A percentile compares a stretch with the other conserved stretches of the same genome.
phyloP scores from a whole-genome alignment of 192 early-diverging fungal species.

The Entomortierella chlamydospora region DNA sequence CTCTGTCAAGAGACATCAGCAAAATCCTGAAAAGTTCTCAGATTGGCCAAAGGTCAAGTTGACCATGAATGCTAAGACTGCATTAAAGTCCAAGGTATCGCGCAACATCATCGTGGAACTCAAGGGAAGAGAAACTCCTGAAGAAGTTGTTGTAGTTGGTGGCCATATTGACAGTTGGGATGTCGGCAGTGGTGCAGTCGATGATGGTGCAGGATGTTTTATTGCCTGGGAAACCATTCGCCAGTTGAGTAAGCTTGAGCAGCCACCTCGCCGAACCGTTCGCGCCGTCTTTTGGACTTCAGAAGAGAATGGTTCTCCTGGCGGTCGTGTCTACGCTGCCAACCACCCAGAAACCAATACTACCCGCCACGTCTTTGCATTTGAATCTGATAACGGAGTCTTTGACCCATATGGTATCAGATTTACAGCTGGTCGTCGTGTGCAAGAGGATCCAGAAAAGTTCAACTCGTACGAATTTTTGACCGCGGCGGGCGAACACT shows the following conservation, averaged over 20 bases:
- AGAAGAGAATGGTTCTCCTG: conserved; percentile 68
- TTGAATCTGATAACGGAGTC: conserved; percentile 72
- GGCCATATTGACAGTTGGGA: conserved; percentile 66
- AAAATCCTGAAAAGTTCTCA: conserved; percentile 31
- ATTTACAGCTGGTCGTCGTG: conserved; percentile 45
- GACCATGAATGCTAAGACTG: conserved; percentile 56
- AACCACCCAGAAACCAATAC: conserved; percentile 51
- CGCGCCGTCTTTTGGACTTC: conserved; percentile 73
- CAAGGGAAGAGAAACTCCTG: conserved; percentile 57
- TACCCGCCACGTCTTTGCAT: conserved; percentile 62
- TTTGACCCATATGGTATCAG: conserved; percentile 71
- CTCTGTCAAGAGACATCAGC: conserved; percentile 53
- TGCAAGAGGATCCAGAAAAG: conserved; percentile 2
- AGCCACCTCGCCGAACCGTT: conserved; percentile 62
- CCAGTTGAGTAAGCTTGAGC: conserved; percentile 31
- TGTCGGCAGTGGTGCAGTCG: conserved; percentile 67
- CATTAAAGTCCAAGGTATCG: conserved; percentile 55
- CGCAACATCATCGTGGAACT: conserved; percentile 69
- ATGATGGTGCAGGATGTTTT: conserved; percentile 71
- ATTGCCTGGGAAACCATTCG: conserved; percentile 57
- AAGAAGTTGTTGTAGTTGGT: conserved; percentile 65
- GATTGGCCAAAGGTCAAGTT: conserved; percentile 66
- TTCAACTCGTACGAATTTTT: conserved; percentile 40
- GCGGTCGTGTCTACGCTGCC: conserved; percentile 63
- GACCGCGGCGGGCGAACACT: conserved; percentile 34